These are phyloP conservation scores for Decorospora gaudefroyi DNA, from an alignment of 2,329 filamentous ascomycete species.

Conservation along the genomic window DNA sequence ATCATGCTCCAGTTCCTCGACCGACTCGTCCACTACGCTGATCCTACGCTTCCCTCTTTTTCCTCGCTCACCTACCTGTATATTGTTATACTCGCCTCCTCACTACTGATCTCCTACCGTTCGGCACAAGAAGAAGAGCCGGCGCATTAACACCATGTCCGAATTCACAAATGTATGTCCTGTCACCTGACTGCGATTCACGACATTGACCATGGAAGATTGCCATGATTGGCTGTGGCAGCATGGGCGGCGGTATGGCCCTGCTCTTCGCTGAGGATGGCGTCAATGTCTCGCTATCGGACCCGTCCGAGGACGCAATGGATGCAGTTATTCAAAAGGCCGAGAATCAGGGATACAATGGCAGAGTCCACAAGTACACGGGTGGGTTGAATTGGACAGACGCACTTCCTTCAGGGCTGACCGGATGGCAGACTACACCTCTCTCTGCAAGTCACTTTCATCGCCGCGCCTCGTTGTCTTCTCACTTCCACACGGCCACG, in stretches of 20 bases:
- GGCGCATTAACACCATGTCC: conserved; percentile 19
- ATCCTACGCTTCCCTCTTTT: conserved; percentile 39
- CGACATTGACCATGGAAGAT: conserved; percentile 48
- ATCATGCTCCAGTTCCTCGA: conserved; percentile 38
- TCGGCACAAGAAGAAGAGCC: conserved; percentile 20
- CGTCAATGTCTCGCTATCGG: conserved; percentile 59
- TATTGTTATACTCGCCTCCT: conserved; percentile 31
- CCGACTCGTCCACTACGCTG: conserved; percentile 34
- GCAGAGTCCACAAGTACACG: conserved; percentile 48
- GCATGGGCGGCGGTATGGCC: conserved; percentile 65
- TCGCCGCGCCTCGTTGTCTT: conserved; percentile 59
- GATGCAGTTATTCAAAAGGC: conserved; percentile 51
- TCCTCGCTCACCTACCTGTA: conserved; percentile 39
- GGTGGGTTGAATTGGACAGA: conserved; percentile 17
- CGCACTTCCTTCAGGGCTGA: conserved; percentile 11
- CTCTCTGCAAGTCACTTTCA: conserved; percentile 56
- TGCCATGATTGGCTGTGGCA: conserved; percentile 62
- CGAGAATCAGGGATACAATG: conserved; percentile 47
- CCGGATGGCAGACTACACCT: conserved; percentile 52
- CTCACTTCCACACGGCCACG: conserved; percentile 56
- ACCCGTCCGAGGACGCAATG: conserved; percentile 57
- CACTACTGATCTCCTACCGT: conserved; percentile 32
- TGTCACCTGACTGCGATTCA: background rate
- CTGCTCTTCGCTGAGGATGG: conserved; percentile 63
- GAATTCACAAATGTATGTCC: conserved; percentile 34